phyloP scores from a whole-genome alignment of 805 yeast genomes.

The Metschnikowia bowlesiae region DNA sequence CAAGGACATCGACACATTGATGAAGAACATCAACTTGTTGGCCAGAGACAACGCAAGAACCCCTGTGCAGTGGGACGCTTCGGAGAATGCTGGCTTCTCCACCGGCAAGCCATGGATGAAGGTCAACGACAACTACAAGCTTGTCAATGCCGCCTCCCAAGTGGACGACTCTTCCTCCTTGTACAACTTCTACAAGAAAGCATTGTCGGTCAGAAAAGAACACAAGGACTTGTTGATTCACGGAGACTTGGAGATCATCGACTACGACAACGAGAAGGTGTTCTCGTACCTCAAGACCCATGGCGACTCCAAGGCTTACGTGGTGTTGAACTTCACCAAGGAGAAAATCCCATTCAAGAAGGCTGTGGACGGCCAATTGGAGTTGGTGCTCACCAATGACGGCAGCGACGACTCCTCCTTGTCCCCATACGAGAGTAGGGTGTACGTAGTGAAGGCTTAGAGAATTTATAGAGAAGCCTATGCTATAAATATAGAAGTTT shows the following conservation, averaged over 20 bases:
- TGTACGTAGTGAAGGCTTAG: constrained; percentile 24
- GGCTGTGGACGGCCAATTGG: constrained; percentile 23
- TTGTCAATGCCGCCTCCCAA: constrained; percentile 47
- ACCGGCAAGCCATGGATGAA: constrained; percentile 50
- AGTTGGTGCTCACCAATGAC: constrained; percentile 31
- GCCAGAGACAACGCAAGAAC: constrained; percentile 54
- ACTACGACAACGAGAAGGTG: constrained; percentile 37
- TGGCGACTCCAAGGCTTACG: constrained; percentile 22
- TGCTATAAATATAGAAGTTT: neutral
- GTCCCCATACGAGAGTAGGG: constrained; percentile 44
- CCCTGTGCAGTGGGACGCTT: constrained; percentile 52
- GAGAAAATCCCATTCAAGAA: constrained; percentile 22
- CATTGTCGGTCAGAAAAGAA: constrained; percentile 40
- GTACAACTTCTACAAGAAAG: constrained; percentile 42
- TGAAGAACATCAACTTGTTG: constrained; percentile 30
- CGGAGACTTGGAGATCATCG: constrained; percentile 44
- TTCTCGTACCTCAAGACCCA: constrained; percentile 41
- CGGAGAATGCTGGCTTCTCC: constrained; percentile 46
- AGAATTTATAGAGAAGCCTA: neutral
- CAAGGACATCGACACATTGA: constrained; percentile 22
- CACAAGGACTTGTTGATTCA: constrained; percentile 41
- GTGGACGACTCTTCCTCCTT: constrained; percentile 43
- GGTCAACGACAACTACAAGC: constrained; percentile 46
- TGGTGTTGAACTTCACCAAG: constrained; percentile 22
- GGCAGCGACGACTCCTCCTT: constrained; percentile 22